Conservation (phyloP, 352 stramenopile genomes). For the Phytophthora ramorum region DNA sequence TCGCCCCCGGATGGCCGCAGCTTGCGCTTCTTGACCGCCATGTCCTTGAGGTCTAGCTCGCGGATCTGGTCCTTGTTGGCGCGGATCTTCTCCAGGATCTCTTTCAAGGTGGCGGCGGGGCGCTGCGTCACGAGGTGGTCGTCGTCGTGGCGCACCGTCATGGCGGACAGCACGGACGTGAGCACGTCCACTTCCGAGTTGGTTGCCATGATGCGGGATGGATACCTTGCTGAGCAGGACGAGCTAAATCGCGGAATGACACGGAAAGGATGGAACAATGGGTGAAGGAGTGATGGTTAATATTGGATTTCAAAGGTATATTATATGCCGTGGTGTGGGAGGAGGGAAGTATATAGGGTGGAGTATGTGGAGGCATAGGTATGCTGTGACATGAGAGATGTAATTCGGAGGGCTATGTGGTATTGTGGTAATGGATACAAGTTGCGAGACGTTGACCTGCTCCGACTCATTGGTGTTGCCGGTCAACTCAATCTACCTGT, state of each 20-base stretch:
- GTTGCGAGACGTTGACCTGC: no score
- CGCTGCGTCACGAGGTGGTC: slow-evolving; percentile 45
- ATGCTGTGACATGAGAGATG: not conserved
- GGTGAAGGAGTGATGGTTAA: slow-evolving; percentile 12
- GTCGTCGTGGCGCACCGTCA: slow-evolving; percentile 43
- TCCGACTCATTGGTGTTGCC: no score
- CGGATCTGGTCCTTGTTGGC: slow-evolving; percentile 61
- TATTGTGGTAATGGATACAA: not conserved
- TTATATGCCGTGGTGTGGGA: not conserved
- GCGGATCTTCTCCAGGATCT: slow-evolving; percentile 63
- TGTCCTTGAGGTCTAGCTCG: slow-evolving; percentile 64
- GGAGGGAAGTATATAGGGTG: not conserved
- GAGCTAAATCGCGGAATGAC: slow-evolving; percentile 22
- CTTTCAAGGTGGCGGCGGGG: slow-evolving; percentile 49
- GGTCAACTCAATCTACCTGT: no score
- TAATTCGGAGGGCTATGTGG: slow-evolving; percentile 4
- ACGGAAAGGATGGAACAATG: slow-evolving; percentile 1
- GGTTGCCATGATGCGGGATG: slow-evolving; percentile 4
- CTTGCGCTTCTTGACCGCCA: slow-evolving; percentile 56
- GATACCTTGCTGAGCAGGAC: not conserved
- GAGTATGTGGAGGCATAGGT: not conserved
- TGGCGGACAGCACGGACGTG: slow-evolving; percentile 46
- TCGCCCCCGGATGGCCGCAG: slow-evolving; percentile 42
- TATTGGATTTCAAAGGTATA: not conserved
- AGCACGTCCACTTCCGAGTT: slow-evolving; percentile 36